Base-by-base conservation (phyloP, 257 asterid genomes). In the Datura wrightii region DNA sequence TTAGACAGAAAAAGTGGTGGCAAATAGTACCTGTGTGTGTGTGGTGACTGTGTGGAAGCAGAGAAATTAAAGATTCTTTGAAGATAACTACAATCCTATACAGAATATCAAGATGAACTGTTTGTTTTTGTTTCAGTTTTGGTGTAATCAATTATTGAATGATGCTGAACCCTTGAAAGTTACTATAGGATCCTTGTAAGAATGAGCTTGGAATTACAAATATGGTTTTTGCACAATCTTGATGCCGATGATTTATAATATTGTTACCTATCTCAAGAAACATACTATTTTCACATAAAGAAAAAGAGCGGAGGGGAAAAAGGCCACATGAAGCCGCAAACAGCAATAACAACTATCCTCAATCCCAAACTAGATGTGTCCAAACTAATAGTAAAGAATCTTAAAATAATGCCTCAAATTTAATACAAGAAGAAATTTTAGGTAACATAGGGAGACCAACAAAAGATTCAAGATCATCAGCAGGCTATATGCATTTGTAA, bases 51-150 rank as follows among this genome's bases (percentile, higher is more conserved):
- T 36, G 48, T 66, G 74, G 74, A 37, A 67, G 76, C 50, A 67
- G 76, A 67, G 76, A 67, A 66, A 69, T 34, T 44, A 15, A 69
- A 69, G 78, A 69, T 41, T 34, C 8, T 5, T 69, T 39, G 78
- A 69, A 37, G 78, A 69, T 39, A 69, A 41, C 78, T 16, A 69
- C 53, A 69, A 69, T 31, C 31, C 14, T 37, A 67, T 67, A 7
- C 42, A 66, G 74, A 66, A 66, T 48, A 65, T 66, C 48, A 66
- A 66, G 74, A 66, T 69, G 78, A 69, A 69, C 9, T 69, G 53
- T 69, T 69, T 39, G 53, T 69, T 69, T 69, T 39, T 69, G 52
- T 8, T 69, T 69, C 78, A 39, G 15, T 69, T 69, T 8, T 69
- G 78, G 34, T 69, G 53, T 69, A 69, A 69, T 16, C 24, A 69